These are phyloP conservation scores for Teunomyces aglyptinius DNA, from an alignment of 805 yeast genomes.

Conservation along the genomic window DNA sequence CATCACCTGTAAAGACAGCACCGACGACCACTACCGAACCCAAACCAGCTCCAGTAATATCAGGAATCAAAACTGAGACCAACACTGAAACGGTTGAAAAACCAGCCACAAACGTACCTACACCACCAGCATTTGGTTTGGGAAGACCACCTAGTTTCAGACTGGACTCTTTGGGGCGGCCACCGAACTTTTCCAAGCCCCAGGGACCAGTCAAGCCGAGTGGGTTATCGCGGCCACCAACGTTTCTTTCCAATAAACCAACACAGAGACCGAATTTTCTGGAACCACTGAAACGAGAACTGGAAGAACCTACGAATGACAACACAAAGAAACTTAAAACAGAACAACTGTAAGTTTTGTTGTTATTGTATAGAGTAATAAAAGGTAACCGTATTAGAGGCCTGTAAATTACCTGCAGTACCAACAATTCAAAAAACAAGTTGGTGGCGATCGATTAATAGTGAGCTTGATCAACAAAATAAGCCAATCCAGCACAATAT, in stretches of 20 bases:
- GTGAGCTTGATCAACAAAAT: neutral
- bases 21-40: neutral
- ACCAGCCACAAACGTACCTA: slow-evolving; percentile 7
- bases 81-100: neutral
- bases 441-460: slow-evolving; percentile 4
- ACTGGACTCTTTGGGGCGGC: slow-evolving; percentile 20
- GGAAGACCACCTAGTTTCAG: slow-evolving; percentile 26
- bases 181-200: slow-evolving; percentile 25
- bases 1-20: slow-evolving; percentile 6
- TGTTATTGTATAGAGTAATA: neutral
- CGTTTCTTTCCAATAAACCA: slow-evolving; percentile 33
- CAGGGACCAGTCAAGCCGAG: slow-evolving; percentile 31
- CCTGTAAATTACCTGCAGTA: neutral
- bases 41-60: slow-evolving; percentile 3
- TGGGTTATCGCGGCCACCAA: slow-evolving; percentile 35
- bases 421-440: neutral
- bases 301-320: slow-evolving; percentile 5
- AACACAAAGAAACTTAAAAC: slow-evolving; percentile 5
- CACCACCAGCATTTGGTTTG: slow-evolving; percentile 25
- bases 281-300: slow-evolving; percentile 7
- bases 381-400: neutral
- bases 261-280: slow-evolving; percentile 4
- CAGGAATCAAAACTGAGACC: neutral
- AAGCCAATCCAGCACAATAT: slow-evolving; percentile 13
- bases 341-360: neutral